Evolutionary conservation across 2,329 filamentous ascomycete species (phyloP).

Genomic region (Diaporthe sp.): DNA sequence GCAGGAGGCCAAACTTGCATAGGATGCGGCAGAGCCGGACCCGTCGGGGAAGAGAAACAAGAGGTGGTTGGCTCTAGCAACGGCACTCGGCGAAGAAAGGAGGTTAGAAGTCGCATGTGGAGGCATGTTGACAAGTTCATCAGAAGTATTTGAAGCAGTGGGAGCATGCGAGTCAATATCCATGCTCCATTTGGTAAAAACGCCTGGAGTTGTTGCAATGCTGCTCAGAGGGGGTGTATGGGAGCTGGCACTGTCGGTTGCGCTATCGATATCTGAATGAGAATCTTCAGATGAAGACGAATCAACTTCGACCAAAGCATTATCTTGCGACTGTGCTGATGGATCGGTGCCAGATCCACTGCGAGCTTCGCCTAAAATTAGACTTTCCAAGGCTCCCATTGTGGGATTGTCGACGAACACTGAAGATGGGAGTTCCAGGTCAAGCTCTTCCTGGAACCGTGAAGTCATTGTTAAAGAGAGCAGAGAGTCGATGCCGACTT

Average conservation of each 20-base stretch:
- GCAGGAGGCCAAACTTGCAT: not conserved
- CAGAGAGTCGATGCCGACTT: slow-evolving; percentile 25
- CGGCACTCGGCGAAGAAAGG: not conserved
- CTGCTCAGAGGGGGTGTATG: slow-evolving; percentile 11
- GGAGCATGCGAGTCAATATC: not conserved
- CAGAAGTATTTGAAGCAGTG: not conserved
- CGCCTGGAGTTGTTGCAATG: slow-evolving; percentile 8
- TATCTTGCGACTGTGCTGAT: not conserved
- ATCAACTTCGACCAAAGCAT: not conserved
- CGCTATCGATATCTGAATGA: not conserved
- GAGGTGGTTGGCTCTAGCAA: not conserved
- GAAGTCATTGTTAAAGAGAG: slow-evolving; percentile 12
- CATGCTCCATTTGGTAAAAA: not conserved
- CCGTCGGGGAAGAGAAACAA: slow-evolving; percentile 34
- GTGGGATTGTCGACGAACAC: slow-evolving; percentile 9
- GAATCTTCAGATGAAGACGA: slow-evolving; percentile 1
- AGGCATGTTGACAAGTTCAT: not conserved
- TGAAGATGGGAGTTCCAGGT: not conserved
- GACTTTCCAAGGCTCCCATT: not conserved
- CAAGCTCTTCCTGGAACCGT: slow-evolving; percentile 30
- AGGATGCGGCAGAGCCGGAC: slow-evolving; percentile 26
- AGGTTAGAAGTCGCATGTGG: slow-evolving; percentile 14
- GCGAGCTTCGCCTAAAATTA: not conserved
- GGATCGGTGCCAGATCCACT: not conserved
- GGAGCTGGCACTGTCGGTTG: not conserved